Conservation (phyloP, 2,329 filamentous ascomycete genomes). For the Calonectria hongkongensis region DNA sequence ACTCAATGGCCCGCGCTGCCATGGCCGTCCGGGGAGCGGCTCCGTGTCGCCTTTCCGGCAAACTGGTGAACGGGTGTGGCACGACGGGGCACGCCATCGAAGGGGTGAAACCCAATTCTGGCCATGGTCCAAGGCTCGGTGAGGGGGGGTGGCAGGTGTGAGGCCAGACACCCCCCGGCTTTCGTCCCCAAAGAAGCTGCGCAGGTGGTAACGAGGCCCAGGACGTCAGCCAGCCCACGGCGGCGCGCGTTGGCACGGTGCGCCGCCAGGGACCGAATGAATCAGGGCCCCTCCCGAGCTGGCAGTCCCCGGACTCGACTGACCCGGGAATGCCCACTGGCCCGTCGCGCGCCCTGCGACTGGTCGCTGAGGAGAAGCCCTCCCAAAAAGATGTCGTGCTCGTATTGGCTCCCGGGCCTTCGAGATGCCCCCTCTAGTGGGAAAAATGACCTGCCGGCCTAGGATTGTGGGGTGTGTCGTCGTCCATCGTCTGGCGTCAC, state of each 20-base stretch:
- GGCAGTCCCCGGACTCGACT: conserved; percentile 30
- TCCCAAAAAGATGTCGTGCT: conserved; percentile 26
- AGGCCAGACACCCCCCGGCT: conserved; percentile 27
- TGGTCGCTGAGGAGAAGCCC: not conserved
- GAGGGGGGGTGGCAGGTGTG: conserved; percentile 4
- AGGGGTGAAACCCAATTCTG: conserved; percentile 48
- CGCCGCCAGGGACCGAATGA: conserved; percentile 2
- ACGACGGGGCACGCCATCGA: conserved; percentile 53
- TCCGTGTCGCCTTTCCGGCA: conserved; percentile 43
- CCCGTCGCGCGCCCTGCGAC: too few species aligned
- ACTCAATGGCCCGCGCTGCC: conserved; percentile 36
- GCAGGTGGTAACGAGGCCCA: conserved; percentile 3
- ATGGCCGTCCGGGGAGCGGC: conserved; percentile 46
- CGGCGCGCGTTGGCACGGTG: not conserved
- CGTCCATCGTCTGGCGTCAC: conserved; percentile 38
- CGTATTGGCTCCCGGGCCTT: conserved; percentile 30
- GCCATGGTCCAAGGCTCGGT: conserved; percentile 35
- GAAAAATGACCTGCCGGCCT: conserved; percentile 32
- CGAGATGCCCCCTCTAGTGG: conserved; percentile 26
- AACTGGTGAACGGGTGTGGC: conserved; percentile 43
- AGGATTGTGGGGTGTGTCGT: conserved; percentile 40
- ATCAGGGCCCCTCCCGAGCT: conserved; percentile 18
- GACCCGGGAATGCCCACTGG: conserved; percentile 17
- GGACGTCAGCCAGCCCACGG: not conserved
- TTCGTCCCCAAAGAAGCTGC: conserved; percentile 27